Evolutionary conservation across 2,329 filamentous ascomycete species (phyloP).

Genomic region (Beauveria pseudobassiana): DNA sequence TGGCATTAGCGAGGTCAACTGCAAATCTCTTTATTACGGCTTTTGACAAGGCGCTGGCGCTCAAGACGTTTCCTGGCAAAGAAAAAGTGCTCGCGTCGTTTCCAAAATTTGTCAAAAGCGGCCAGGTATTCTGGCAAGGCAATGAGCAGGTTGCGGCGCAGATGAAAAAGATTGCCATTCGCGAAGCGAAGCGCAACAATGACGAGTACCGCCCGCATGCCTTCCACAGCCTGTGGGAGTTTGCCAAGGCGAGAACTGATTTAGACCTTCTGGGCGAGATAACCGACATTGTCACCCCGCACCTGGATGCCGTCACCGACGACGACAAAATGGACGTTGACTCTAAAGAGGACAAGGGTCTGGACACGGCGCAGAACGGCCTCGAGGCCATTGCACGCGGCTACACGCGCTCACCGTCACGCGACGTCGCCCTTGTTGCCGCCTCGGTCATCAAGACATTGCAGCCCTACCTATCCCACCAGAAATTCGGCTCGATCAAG

Average conservation of each 20-base stretch:
- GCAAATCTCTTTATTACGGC: conserved; percentile 58
- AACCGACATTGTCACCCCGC: conserved; percentile 52
- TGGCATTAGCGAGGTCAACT: conserved; percentile 51
- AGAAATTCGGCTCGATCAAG: conserved; percentile 35
- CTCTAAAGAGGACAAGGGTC: conserved; percentile 37
- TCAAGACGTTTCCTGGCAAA: conserved; percentile 92
- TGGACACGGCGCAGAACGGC: conserved; percentile 39
- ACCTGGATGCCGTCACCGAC: conserved; percentile 50
- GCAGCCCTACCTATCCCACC: conserved; percentile 30
- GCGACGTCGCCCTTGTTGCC: conserved; percentile 30
- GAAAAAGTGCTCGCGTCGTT: conserved; percentile 76
- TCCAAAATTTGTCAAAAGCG: conserved; percentile 66
- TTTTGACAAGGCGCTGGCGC: conserved; percentile 69
- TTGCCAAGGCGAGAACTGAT: conserved; percentile 60
- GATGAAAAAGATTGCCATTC: conserved; percentile 71
- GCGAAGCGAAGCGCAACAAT: conserved; percentile 91
- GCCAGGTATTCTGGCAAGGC: conserved; percentile 47
- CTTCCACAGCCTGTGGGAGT: conserved; percentile 63
- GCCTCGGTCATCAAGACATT: conserved; percentile 32
- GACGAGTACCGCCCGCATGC: conserved; percentile 73
- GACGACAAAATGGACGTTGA: conserved; percentile 66
- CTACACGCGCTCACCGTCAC: conserved; percentile 36
- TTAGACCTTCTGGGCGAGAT: conserved; percentile 64
- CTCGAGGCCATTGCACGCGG: conserved; percentile 43
- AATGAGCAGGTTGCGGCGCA: conserved; percentile 49